Percentiles rank a stretch among this genome's conserved stretches.
Conservation (phyloP, 371 early-diverging fungal genomes). For the Phascolomyces articulosus region DNA sequence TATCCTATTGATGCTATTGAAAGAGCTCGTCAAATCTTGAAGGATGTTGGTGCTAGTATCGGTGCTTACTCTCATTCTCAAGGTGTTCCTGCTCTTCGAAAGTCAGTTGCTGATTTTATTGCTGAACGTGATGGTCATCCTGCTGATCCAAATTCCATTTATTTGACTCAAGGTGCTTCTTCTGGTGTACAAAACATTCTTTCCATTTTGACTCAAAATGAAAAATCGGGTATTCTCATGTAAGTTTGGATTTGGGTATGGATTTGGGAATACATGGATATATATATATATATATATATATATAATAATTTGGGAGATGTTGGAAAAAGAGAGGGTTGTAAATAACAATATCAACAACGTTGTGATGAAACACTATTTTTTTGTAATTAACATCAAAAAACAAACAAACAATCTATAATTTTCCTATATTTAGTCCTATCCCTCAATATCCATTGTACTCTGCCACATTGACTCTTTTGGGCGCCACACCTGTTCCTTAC, state of each 20-base stretch:
- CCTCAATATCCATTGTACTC: constrained; percentile 99
- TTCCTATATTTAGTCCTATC: constrained; percentile 64
- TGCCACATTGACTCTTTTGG: constrained; percentile 86
- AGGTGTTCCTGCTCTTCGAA: constrained; percentile 78
- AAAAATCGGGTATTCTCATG: constrained; percentile 91
- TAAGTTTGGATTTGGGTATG: constrained; percentile 26
- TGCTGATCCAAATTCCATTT: constrained; percentile 78
- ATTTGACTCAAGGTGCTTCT: constrained; percentile 87
- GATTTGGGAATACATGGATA: constrained; percentile 78
- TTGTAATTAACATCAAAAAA: too few relatives aligned
- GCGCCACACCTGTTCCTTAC: constrained; percentile 89
- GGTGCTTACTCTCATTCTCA: constrained; percentile 94
- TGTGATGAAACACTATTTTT: too few relatives aligned
- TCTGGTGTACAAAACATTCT: constrained; percentile 87
- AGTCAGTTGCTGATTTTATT: constrained; percentile 84
- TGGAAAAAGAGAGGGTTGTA: too few relatives aligned
- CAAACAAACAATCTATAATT: neutral
- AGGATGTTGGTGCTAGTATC: constrained; percentile 66
- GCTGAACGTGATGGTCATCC: constrained; percentile 85
- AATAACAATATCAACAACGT: too few relatives aligned
- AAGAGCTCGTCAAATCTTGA: constrained; percentile 73
- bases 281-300: neutral
- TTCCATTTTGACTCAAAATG: constrained; percentile 74
- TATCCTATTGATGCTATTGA: constrained; percentile 82
- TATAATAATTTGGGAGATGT: neutral